These are phyloP conservation scores for Sporothrix sp. DNA, from an alignment of 2,329 filamentous ascomycete species.

Conservation along the genomic window DNA sequence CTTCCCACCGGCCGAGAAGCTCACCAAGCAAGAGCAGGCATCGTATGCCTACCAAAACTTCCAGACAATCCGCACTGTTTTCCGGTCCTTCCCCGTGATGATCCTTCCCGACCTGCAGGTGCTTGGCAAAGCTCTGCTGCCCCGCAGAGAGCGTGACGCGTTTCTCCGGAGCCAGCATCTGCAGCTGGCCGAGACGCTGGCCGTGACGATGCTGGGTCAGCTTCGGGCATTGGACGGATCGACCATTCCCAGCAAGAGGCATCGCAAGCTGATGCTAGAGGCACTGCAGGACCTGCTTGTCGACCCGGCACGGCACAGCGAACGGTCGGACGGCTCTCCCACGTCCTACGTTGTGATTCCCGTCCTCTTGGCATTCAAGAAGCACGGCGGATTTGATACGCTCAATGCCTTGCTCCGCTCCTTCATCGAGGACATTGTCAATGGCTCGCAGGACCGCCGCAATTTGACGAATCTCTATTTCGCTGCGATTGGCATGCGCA, in stretches of 20 bases:
- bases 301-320: constrained; percentile 47
- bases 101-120: constrained; percentile 81
- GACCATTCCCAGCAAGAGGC: constrained; percentile 59
- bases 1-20: constrained; percentile 25
- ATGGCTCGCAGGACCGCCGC: constrained; percentile 30
- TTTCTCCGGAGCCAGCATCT: constrained; percentile 46
- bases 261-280: constrained; percentile 73
- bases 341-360: constrained; percentile 53
- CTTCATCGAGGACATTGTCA: constrained; percentile 51
- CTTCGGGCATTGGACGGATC: constrained; percentile 41
- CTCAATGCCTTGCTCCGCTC: constrained; percentile 60
- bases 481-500: constrained; percentile 56
- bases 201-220: constrained; percentile 59
- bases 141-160: constrained; percentile 60
- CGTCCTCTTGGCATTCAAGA: constrained; percentile 79
- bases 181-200: constrained; percentile 55
- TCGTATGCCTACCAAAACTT: constrained; percentile 56
- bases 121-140: constrained; percentile 70
- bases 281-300: constrained; percentile 70
- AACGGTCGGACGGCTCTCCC: constrained; percentile 26
- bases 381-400: constrained; percentile 62
- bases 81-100: constrained; percentile 67
- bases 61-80: constrained; percentile 62
- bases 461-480: constrained; percentile 39
- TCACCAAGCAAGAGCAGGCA: constrained; percentile 34